These are phyloP conservation scores for Termitomyces sp. DNA, from an alignment of 768 basidiomycete species.

Conservation along the genomic window DNA sequence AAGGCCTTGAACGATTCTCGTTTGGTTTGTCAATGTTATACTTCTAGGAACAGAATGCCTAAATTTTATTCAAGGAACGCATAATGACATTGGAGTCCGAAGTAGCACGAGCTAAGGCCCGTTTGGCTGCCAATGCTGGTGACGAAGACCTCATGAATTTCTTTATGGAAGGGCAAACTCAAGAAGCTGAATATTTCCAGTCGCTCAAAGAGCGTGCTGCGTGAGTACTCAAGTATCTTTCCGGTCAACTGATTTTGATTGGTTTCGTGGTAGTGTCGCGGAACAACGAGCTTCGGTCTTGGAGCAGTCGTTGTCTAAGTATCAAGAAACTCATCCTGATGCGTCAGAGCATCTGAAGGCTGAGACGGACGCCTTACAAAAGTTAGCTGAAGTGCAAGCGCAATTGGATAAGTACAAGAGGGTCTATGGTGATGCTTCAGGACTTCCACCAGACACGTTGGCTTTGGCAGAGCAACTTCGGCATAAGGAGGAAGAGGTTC, in stretches of 20 bases:
- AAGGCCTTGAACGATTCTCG: conserved; percentile 64
- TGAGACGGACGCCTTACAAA: conserved; percentile 48
- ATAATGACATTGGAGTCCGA: conserved; percentile 71
- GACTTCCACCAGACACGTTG: conserved; percentile 46
- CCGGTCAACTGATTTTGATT: conserved; percentile 12
- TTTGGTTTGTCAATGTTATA: conserved; percentile 31
- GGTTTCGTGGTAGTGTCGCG: conserved; percentile 39
- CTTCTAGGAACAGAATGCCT: background rate
- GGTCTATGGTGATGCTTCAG: conserved; percentile 56
- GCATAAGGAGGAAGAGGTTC: conserved; percentile 66
- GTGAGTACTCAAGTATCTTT: conserved; percentile 35
- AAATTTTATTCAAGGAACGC: conserved; percentile 51
- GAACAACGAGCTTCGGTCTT: conserved; percentile 48
- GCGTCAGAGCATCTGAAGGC: conserved; percentile 43
- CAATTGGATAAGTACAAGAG: conserved; percentile 61
- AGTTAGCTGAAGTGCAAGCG: conserved; percentile 39
- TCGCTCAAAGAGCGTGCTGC: conserved; percentile 49
- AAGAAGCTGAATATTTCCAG: conserved; percentile 49
- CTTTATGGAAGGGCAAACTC: conserved; percentile 54
- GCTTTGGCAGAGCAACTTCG: conserved; percentile 53
- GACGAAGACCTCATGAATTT: conserved; percentile 72
- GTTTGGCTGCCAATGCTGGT: conserved; percentile 70
- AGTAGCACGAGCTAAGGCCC: conserved; percentile 65
- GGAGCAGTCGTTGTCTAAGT: conserved; percentile 46
- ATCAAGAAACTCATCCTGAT: conserved; percentile 52